Evolutionary conservation across 2,329 filamentous ascomycete genomes (phyloP).

Genomic region (Colletotrichum abscissum): DNA sequence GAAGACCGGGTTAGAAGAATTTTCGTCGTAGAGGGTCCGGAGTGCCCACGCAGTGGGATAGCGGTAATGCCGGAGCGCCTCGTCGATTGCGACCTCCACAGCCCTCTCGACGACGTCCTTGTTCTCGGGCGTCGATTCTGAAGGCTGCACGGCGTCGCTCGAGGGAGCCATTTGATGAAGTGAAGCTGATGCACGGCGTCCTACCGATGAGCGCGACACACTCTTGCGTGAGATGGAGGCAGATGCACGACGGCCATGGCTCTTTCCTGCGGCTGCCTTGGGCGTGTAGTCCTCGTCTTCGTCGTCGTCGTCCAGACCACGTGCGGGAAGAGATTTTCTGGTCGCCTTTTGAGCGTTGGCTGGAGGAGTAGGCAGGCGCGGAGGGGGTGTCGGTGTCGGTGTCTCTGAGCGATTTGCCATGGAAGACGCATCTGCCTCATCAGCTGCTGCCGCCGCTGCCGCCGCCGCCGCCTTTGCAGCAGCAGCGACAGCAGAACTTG

Average conservation of each 20-base stretch:
- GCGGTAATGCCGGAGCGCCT: constrained; percentile 66
- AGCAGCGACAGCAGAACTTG: constrained; percentile 35
- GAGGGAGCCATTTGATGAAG: constrained; percentile 24
- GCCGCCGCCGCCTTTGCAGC: constrained; percentile 4
- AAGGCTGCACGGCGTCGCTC: constrained; percentile 32
- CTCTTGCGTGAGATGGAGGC: constrained; percentile 32
- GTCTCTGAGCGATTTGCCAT: constrained; percentile 31
- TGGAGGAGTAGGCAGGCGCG: constrained; percentile 27
- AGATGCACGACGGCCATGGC: constrained; percentile 20
- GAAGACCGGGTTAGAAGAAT: constrained; percentile 61
- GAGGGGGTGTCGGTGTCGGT: neutral
- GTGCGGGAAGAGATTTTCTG: constrained; percentile 23
- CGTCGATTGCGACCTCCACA: constrained; percentile 67
- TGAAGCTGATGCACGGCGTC: constrained; percentile 30
- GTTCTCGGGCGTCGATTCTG: constrained; percentile 40
- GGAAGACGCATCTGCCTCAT: constrained; percentile 8
- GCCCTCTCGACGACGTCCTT: constrained; percentile 62
- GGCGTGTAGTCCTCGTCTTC: constrained; percentile 28
- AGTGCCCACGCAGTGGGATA: constrained; percentile 73
- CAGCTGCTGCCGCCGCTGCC: constrained; percentile 13
- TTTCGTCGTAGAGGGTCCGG: constrained; percentile 69
- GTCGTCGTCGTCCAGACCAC: constrained; percentile 30
- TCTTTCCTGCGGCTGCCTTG: constrained; percentile 27
- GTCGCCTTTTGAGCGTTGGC: constrained; percentile 15
- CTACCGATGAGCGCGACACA: constrained; percentile 31